A percentile compares a stretch with the other conserved stretches of the same genome.
These are phyloP conservation scores for Dovyalis caffra DNA, from an alignment of 345 rosid species.

Conservation along the genomic window DNA sequence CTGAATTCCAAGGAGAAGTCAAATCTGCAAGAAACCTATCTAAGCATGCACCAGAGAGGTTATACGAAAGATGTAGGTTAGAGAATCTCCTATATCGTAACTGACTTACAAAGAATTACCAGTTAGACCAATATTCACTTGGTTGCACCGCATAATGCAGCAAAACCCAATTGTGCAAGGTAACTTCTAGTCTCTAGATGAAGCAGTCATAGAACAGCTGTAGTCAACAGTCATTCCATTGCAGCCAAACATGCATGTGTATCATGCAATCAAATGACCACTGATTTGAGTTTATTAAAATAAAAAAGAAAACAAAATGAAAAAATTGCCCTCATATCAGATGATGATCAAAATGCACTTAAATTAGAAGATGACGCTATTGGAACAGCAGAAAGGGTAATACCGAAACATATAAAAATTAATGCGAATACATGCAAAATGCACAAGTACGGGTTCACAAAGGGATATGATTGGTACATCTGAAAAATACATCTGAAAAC, in stretches of 20 bases:
- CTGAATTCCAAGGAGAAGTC: not conserved
- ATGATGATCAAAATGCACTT: not conserved
- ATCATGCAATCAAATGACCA: not conserved
- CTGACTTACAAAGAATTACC: not conserved
- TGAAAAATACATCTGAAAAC: slow-evolving; percentile 19
- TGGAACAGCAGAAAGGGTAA: not conserved
- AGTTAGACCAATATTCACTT: not conserved
- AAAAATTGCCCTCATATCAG: not conserved
- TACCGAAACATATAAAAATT: not conserved
- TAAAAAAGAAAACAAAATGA: not conserved
- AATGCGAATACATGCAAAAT: not conserved
- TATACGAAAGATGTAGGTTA: not conserved
- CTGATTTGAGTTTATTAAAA: not conserved
- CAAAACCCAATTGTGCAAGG: not conserved
- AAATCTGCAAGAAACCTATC: not conserved
- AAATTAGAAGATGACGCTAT: not conserved
- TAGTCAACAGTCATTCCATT: not conserved
- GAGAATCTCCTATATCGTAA: not conserved
- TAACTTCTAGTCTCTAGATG: not conserved
- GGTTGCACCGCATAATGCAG: not conserved
- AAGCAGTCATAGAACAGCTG: not conserved
- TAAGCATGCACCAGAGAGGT: not conserved
- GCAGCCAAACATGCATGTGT: no score
- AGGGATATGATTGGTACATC: not conserved
- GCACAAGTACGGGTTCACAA: not conserved